A percentile compares a stretch with the other conserved stretches of the same genome.
These are phyloP conservation scores for Sarocladium strictum DNA, from an alignment of 2,329 filamentous ascomycete genomes.

Conservation along the genomic window DNA sequence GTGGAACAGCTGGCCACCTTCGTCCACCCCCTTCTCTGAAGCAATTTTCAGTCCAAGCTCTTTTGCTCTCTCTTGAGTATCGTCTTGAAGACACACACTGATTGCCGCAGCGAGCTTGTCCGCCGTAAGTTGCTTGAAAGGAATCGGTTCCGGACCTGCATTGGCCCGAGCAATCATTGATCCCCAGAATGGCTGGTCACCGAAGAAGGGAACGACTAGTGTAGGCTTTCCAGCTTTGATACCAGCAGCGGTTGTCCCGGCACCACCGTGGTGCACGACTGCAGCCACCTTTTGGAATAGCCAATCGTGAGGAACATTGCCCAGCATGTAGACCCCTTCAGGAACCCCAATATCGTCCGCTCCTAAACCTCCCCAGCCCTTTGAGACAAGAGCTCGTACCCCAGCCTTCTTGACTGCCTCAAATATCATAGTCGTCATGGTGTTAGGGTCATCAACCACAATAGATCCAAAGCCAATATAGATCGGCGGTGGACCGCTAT, in stretches of 20 bases:
- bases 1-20: conserved; percentile 64
- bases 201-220: conserved; percentile 80
- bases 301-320: conserved; percentile 86
- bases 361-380: conserved; percentile 83
- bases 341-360: conserved; percentile 65
- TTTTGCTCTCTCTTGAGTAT: conserved; percentile 49
- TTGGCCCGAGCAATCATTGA: conserved; percentile 67
- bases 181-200: conserved; percentile 80
- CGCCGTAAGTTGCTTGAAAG: conserved; percentile 60
- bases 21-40: conserved; percentile 57
- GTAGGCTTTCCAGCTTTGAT: conserved; percentile 76
- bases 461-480: conserved; percentile 84
- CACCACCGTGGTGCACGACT: conserved; percentile 83
- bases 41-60: conserved; percentile 60
- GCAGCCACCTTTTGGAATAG: conserved; percentile 74
- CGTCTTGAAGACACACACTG: conserved; percentile 49
- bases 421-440: conserved; percentile 65
- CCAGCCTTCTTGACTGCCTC: conserved; percentile 61
- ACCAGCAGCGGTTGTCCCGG: conserved; percentile 83
- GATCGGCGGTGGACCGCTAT: conserved; percentile 63
- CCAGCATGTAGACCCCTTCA: conserved; percentile 74
- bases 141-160: conserved; percentile 65
- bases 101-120: conserved; percentile 63
- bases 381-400: conserved; percentile 74
- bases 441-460: conserved; percentile 69